phyloP scores from a whole-genome alignment of 805 yeast genomes.

The Schizosaccharomyces cryophilus region DNA sequence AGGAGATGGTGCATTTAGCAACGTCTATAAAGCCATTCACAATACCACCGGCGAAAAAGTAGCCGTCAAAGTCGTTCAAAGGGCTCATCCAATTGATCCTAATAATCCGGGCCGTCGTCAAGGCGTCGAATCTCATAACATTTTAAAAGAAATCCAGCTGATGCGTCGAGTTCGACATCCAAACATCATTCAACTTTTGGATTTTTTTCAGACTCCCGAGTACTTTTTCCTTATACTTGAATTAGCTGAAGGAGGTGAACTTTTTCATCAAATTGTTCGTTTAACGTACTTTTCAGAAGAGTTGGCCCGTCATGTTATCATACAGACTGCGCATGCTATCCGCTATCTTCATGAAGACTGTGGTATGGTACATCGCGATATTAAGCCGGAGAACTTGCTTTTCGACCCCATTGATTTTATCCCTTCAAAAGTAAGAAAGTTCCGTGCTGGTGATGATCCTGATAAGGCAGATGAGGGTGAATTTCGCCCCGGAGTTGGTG shows the following conservation, averaged over 20 bases:
- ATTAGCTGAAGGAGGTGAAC: slow-evolving; percentile 53
- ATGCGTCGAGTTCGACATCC: slow-evolving; percentile 41
- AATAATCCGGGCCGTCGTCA: background rate
- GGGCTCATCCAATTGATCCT: slow-evolving; percentile 11
- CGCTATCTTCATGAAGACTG: slow-evolving; percentile 47
- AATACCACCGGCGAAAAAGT: slow-evolving; percentile 21
- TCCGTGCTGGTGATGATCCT: slow-evolving; percentile 17
- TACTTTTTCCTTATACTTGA: slow-evolving; percentile 45
- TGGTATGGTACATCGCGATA: slow-evolving; percentile 56
- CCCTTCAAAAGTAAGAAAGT: slow-evolving; percentile 15
- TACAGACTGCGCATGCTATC: slow-evolving; percentile 46
- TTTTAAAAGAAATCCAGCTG: slow-evolving; percentile 46
- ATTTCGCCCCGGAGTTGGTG: slow-evolving; percentile 59
- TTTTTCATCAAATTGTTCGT: slow-evolving; percentile 55
- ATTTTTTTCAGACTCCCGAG: slow-evolving; percentile 25
- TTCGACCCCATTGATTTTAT: slow-evolving; percentile 30
- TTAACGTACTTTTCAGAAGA: slow-evolving; percentile 55
- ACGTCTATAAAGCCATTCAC: slow-evolving; percentile 51
- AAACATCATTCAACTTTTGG: slow-evolving; percentile 32
- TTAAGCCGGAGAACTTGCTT: slow-evolving; percentile 56
- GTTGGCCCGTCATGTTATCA: slow-evolving; percentile 43
- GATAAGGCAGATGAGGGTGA: slow-evolving; percentile 64
- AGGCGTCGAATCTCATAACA: slow-evolving; percentile 20
- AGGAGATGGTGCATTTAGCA: slow-evolving; percentile 48
- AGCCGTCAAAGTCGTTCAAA: slow-evolving; percentile 57